These are phyloP conservation scores for Sesbania bispinosa DNA, from an alignment of 306 rosid genomes.

Conservation along the genomic window DNA sequence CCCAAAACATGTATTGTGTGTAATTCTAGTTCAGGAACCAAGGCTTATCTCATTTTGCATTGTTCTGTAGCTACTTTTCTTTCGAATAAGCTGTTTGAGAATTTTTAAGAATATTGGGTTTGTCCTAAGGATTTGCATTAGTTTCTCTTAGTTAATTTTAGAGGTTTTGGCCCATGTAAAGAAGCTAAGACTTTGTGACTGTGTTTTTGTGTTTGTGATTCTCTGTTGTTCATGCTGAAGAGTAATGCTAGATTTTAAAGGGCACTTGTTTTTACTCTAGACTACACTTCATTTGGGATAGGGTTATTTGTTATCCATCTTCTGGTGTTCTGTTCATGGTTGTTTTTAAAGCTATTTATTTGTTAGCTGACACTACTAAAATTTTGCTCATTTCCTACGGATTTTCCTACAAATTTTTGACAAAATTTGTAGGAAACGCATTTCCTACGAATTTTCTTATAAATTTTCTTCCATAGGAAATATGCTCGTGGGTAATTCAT, in stretches of 20 bases:
- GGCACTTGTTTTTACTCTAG: not conserved
- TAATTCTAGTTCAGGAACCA: not conserved
- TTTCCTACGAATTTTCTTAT: too few species aligned
- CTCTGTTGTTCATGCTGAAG: not conserved
- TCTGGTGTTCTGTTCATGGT: not conserved
- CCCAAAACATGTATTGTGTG: not conserved
- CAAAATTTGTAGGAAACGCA: too few species aligned
- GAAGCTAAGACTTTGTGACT: not conserved
- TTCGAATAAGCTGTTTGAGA: not conserved
- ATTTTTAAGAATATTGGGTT: not conserved
- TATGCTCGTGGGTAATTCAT: too few species aligned
- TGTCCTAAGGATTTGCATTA: not conserved
- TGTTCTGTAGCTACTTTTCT: not conserved
- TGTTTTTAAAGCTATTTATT: constrained; percentile 1
- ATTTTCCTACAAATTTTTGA: too few species aligned
- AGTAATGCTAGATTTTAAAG: not conserved
- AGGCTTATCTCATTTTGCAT: not conserved
- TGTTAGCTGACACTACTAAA: too few species aligned
- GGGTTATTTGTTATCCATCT: not conserved
- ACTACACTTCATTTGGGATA: not conserved
- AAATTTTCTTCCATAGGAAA: too few species aligned
- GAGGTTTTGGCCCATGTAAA: not conserved
- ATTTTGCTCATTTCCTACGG: too few species aligned
- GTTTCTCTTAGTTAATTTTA: not conserved
- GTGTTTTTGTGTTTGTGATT: not conserved